These are phyloP conservation scores for Fusarium anguioides DNA, from an alignment of 2,329 filamentous ascomycete species.

Conservation along the genomic window DNA sequence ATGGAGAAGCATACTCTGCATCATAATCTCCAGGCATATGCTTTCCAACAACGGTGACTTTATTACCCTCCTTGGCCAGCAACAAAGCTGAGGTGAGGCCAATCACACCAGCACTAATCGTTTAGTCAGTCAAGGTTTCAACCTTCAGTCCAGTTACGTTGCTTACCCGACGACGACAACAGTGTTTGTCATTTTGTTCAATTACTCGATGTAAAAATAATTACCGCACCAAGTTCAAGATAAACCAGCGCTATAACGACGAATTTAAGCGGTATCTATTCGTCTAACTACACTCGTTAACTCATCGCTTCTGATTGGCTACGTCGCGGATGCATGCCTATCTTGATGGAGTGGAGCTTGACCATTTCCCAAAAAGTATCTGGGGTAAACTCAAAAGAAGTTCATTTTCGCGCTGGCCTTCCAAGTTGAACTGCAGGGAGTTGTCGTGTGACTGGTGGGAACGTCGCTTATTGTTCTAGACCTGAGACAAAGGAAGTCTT, in stretches of 20 bases:
- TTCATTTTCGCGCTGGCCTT: conserved; percentile 6
- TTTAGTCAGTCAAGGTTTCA: neutral
- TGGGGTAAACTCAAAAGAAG: neutral
- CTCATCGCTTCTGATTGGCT: neutral
- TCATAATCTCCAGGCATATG: conserved; percentile 96
- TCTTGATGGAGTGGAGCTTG: neutral
- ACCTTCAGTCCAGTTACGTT: fast-evolving
- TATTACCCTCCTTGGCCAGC: conserved; percentile 57
- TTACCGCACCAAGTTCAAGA: neutral
- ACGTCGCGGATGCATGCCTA: conserved; percentile 18
- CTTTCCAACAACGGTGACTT: conserved; percentile 81
- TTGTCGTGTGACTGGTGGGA: neutral
- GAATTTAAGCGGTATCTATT: neutral
- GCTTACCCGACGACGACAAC: conserved; percentile 16
- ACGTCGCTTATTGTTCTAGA: neutral
- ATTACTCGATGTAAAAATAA: neutral
- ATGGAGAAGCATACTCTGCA: conserved; percentile 89
- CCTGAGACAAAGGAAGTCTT: fast-evolving
- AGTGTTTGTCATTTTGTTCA: neutral
- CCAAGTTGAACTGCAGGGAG: neutral
- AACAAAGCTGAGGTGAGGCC: conserved; percentile 63
- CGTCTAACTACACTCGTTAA: neutral
- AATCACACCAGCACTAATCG: conserved; percentile 60
- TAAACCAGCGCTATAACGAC: neutral
- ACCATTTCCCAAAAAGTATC: neutral